Evolutionary conservation across 768 basidiomycete species (phyloP), one percentile per base, ranked within the genome.

Genomic region (Strobilomyces echinocephalus): DNA sequence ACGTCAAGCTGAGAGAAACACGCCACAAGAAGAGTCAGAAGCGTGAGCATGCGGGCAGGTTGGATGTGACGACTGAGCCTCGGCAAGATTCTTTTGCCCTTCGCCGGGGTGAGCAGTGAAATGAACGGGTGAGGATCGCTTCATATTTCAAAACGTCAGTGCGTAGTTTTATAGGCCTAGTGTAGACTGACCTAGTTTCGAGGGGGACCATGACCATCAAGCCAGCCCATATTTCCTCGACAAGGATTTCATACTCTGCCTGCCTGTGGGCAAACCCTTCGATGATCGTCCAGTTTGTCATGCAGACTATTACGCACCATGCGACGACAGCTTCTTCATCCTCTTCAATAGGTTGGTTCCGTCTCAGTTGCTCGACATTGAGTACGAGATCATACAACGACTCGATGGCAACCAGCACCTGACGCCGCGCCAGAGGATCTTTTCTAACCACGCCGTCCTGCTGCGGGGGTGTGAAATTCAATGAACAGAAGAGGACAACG

Each of bases 41-140:
- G 74, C 6, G 91, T 93, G 36, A 92, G 80, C 79, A 91, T 85
- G 65, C 88, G 86, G 45, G 87, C 76, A 31, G 82, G 78, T 56
- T 80, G 80, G 16, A 98, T 79, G 60, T 93, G 88, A 18, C 95
- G 86, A 10, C 91, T 85, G 14, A 94, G 81, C 42, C 97, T 85
- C 4, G 93, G 89, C 12, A 99, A 77, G 24, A 99, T 79, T 56
- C 85, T 86, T 75, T 97, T 98, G 52, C 97, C 97, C 71, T 99
- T 99, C 60, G 81, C 81, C 5, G 91, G 86, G 18, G 79, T 80
- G 45, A 99, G 79, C 33, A 99, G 78, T 3, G 95, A 93, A 60
- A 99, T 85, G 74, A 99, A 97, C 2, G 97, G 97, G 73, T 99
- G 97, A 3, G 95, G 95, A 57, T 88, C 79, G 67, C 95, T 95